Conservation (phyloP, 2,329 filamentous ascomycete genomes). For the Cryphonectria parasitica region DNA sequence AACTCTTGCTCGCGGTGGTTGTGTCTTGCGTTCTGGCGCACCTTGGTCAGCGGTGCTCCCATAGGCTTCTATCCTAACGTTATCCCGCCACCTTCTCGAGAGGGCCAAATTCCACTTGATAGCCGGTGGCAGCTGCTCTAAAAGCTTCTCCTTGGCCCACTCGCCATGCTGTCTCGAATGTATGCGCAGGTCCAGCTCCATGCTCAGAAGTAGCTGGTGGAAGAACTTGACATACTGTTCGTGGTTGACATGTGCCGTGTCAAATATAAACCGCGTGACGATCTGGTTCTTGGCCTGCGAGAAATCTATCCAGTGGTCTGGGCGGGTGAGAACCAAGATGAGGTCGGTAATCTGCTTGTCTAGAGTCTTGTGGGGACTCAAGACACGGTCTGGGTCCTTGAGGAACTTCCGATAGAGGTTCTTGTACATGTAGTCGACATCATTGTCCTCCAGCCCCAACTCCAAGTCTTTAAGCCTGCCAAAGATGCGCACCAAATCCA, state of each 20-base stretch:
- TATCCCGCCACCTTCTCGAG: conserved; percentile 73
- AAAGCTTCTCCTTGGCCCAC: conserved; percentile 66
- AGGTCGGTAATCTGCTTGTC: conserved; percentile 75
- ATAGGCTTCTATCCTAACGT: conserved; percentile 67
- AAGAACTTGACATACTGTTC: conserved; percentile 69
- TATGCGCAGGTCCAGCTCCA: conserved; percentile 73
- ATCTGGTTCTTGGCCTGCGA: conserved; percentile 72
- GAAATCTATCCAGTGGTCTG: conserved; percentile 72
- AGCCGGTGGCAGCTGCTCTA: conserved; percentile 67
- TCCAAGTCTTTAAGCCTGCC: conserved; percentile 64
- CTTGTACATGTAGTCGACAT: conserved; percentile 62
- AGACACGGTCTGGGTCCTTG: conserved; percentile 66
- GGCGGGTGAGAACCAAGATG: conserved; percentile 69
- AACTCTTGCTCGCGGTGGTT: background rate
- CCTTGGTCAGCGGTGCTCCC: conserved; percentile 56
- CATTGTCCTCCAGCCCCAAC: conserved; percentile 57
- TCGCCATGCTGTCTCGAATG: conserved; percentile 64
- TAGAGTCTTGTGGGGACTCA: conserved; percentile 64
- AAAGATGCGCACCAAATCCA: conserved; percentile 61
- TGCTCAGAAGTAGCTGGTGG: conserved; percentile 74
- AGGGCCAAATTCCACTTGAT: conserved; percentile 75
- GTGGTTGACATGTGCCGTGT: conserved; percentile 58
- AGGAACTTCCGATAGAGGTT: conserved; percentile 71
- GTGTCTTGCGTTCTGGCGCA: conserved; percentile 36
- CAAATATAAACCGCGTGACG: conserved; percentile 72